A percentile compares a stretch with the other conserved stretches of the same genome.
These are phyloP conservation scores for Mucor ambiguus DNA, from an alignment of 371 early-diverging fungal genomes.

Conservation along the genomic window DNA sequence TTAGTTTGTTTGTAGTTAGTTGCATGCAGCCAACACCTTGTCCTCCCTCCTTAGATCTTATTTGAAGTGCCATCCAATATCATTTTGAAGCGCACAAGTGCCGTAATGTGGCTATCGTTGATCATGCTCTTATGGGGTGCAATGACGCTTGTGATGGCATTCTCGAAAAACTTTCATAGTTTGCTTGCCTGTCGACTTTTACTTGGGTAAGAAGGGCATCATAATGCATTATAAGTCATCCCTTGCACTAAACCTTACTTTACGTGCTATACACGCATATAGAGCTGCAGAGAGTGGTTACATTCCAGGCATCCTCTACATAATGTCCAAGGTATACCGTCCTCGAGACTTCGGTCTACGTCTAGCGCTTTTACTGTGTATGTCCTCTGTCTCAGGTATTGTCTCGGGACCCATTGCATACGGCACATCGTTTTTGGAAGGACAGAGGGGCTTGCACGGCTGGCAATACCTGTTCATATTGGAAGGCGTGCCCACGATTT, in stretches of 20 bases:
- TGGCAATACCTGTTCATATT: conserved; percentile 52
- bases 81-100: conserved; percentile 42
- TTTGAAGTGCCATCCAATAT: conserved; percentile 55
- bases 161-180: conserved; percentile 34
- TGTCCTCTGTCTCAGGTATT: conserved; percentile 30
- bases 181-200: conserved; percentile 28
- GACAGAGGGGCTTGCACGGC: conserved; percentile 35
- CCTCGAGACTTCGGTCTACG: conserved; percentile 30
- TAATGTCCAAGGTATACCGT: conserved; percentile 33
- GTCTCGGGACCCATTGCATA: conserved; percentile 41
- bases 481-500: conserved; percentile 42
- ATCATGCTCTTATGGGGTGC: conserved; percentile 54
- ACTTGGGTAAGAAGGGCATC: conserved; percentile 34
- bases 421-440: conserved; percentile 36
- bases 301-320: conserved; percentile 35
- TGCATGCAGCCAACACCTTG: background rate
- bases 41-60: conserved; percentile 12
- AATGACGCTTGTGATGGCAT: conserved; percentile 45
- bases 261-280: too few relatives aligned
- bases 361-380: conserved; percentile 27
- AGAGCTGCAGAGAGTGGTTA: conserved; percentile 42
- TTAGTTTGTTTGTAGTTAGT: background rate
- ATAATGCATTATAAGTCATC: background rate
- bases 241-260: background rate
- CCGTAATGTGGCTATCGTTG: conserved; percentile 46